Evolutionary conservation across 495 filamentous ascomycete genomes (phyloP).

Genomic region (Hyaloscypha variabilis): DNA sequence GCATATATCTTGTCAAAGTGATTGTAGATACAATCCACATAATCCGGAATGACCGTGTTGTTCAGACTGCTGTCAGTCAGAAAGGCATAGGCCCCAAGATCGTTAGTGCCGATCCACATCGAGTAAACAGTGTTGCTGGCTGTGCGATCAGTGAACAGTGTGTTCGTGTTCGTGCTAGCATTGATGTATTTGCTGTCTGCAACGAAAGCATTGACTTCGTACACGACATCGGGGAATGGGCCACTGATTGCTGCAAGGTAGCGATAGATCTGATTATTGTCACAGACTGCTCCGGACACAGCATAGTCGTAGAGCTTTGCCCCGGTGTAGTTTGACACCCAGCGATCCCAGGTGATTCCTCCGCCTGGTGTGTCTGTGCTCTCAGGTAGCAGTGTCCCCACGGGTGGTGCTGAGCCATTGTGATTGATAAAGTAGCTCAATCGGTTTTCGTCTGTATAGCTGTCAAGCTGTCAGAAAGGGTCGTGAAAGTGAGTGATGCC

Average conservation of each 20-base stretch:
- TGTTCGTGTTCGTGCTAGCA: constrained; percentile 39
- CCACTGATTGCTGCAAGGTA: constrained; percentile 47
- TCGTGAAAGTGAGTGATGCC: not conserved
- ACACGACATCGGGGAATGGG: constrained; percentile 65
- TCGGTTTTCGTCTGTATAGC: constrained; percentile 73
- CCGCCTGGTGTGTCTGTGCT: constrained; percentile 57
- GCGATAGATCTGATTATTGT: constrained; percentile 63
- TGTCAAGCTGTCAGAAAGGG: constrained; percentile 18
- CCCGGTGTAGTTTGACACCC: constrained; percentile 55
- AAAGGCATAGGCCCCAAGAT: constrained; percentile 65
- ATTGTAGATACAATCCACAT: constrained; percentile 64
- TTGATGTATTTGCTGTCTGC: constrained; percentile 54
- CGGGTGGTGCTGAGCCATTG: constrained; percentile 60
- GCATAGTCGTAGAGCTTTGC: constrained; percentile 74
- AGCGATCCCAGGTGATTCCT: constrained; percentile 69
- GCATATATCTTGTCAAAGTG: constrained; percentile 61
- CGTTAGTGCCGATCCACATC: constrained; percentile 81
- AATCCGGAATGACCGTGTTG: constrained; percentile 61
- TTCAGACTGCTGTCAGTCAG: constrained; percentile 61
- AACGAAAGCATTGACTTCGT: constrained; percentile 71
- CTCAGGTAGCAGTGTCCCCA: constrained; percentile 51
- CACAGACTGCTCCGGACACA: constrained; percentile 69
- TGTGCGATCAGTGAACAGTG: constrained; percentile 52
- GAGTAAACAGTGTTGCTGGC: constrained; percentile 66
- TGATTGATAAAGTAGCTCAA: constrained; percentile 60